Percentiles rank a stretch among this genome's conserved stretches.
Evolutionary conservation across 31 red algal species (phyloP).

Genomic region (Asparagopsis taxiformis): DNA sequence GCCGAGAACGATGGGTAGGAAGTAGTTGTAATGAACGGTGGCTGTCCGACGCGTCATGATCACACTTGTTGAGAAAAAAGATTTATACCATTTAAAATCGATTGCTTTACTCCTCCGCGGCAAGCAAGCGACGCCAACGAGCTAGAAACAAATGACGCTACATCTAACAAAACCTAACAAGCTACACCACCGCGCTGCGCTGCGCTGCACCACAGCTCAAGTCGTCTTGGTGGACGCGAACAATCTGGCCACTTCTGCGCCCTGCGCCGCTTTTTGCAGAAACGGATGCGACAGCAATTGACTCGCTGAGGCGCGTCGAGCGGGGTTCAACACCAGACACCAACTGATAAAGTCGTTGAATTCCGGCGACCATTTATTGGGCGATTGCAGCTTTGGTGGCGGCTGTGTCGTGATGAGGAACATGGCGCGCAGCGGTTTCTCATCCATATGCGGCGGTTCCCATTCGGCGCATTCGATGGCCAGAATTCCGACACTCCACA

Average conservation of each 20-base stretch:
- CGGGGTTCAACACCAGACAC: conserved; percentile 78
- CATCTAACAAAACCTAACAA: too few species aligned
- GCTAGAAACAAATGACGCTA: too few species aligned
- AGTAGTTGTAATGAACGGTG: too few species aligned
- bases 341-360: conserved; percentile 81
- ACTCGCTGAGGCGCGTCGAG: conserved; percentile 56
- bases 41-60: too few species aligned
- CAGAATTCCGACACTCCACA: conserved; percentile 92
- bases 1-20: too few species aligned
- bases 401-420: conserved; percentile 83
- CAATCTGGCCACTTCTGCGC: conserved; percentile 27
- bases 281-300: conserved; percentile 89
- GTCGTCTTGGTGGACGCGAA: conserved; percentile 34
- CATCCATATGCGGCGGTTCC: conserved; percentile 82
- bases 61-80: too few species aligned
- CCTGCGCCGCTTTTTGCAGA: conserved; percentile 56
- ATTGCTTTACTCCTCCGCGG: too few species aligned
- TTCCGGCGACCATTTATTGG: conserved; percentile 59
- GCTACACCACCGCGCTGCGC: too few species aligned
- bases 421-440: conserved; percentile 90
- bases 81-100: too few species aligned
- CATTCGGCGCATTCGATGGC: conserved; percentile 90
- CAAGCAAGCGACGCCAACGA: too few species aligned
- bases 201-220: too few species aligned
- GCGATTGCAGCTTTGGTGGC: conserved; percentile 56